phyloP scores from a whole-genome alignment of 768 basidiomycete species.

The Suillus paluster region DNA sequence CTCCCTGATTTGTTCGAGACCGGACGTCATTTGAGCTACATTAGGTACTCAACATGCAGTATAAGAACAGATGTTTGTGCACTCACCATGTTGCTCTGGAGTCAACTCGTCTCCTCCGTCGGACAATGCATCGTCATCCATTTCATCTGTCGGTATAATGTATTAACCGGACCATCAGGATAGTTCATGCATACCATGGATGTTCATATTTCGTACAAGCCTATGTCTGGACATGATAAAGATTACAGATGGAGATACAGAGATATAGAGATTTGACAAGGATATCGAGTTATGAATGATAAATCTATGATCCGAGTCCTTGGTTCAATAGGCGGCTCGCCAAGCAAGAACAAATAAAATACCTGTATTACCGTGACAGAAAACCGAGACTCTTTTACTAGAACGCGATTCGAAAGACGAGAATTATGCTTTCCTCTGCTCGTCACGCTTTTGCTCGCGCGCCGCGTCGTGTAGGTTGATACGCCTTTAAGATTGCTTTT shows the following conservation, averaged over 20 bases:
- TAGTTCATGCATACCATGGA: conserved; percentile 54
- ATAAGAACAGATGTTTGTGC: neutral
- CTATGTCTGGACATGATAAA: conserved; percentile 88
- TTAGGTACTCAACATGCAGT: conserved; percentile 11
- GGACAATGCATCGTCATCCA: conserved; percentile 80
- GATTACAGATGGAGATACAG: conserved; percentile 12
- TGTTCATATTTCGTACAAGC: conserved; percentile 82
- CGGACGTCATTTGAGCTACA: conserved; percentile 69
- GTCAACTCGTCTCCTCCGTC: conserved; percentile 83
- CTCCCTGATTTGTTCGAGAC: conserved; percentile 67
- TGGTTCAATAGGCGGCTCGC: conserved; percentile 11
- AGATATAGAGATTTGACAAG: conserved; percentile 11
- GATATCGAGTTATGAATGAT: neutral
- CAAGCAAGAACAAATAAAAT: conserved; percentile 18
- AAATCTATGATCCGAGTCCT: too few species aligned
- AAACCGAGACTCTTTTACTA: neutral
- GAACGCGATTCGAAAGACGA: neutral
- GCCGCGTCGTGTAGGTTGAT: conserved; percentile 52
- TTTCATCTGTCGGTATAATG: conserved; percentile 61
- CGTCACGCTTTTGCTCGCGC: conserved; percentile 48
- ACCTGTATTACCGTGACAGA: neutral
- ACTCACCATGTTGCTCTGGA: conserved; percentile 78
- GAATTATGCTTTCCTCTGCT: conserved; percentile 55
- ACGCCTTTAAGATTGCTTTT: neutral
- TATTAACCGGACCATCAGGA: neutral